Conservation (phyloP, 768 basidiomycete species). For the Tylopilus sp. region DNA sequence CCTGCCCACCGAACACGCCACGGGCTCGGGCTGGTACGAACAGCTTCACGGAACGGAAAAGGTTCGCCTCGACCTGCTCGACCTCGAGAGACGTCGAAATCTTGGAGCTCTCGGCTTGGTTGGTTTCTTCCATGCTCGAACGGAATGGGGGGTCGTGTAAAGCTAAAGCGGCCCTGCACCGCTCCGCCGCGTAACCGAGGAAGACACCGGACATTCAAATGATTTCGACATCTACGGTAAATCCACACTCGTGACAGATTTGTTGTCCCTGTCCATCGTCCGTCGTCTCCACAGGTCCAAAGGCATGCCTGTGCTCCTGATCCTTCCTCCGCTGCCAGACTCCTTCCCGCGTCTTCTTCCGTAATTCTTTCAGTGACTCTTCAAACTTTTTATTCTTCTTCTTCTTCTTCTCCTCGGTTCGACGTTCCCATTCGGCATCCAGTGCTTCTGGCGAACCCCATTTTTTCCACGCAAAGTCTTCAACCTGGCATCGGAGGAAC, state of each 20-base stretch:
- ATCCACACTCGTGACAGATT: conserved; percentile 86
- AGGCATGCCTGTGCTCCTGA: conserved; percentile 84
- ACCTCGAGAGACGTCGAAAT: conserved; percentile 76
- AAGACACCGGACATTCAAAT: conserved; percentile 39
- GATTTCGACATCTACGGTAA: conserved; percentile 86
- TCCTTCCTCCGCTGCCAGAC: conserved; percentile 87
- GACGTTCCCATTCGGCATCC: conserved; percentile 80
- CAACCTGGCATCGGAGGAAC: conserved; percentile 89
- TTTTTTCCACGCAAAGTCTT: conserved; percentile 96
- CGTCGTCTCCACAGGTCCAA: conserved; percentile 55
- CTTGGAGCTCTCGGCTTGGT: conserved; percentile 59
- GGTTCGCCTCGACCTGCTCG: conserved; percentile 70
- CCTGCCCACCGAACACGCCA: conserved; percentile 87
- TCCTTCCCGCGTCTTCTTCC: conserved; percentile 82
- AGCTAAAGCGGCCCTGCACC: no score
- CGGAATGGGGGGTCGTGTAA: no score
- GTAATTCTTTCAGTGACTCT: conserved; percentile 78
- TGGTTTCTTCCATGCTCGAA: conserved; percentile 40
- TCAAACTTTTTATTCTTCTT: conserved; percentile 96
- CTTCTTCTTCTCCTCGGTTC: conserved; percentile 78
- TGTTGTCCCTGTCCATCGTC: conserved; percentile 60
- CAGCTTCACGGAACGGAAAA: conserved; percentile 75
- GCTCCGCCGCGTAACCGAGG: no score
- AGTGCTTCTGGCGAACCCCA: conserved; percentile 94
- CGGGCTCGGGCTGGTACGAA: conserved; percentile 58